A percentile compares a stretch with the other conserved stretches of the same genome.
Evolutionary conservation across 2,329 filamentous ascomycete species (phyloP).

Genomic region (Coniochaeta sp.): DNA sequence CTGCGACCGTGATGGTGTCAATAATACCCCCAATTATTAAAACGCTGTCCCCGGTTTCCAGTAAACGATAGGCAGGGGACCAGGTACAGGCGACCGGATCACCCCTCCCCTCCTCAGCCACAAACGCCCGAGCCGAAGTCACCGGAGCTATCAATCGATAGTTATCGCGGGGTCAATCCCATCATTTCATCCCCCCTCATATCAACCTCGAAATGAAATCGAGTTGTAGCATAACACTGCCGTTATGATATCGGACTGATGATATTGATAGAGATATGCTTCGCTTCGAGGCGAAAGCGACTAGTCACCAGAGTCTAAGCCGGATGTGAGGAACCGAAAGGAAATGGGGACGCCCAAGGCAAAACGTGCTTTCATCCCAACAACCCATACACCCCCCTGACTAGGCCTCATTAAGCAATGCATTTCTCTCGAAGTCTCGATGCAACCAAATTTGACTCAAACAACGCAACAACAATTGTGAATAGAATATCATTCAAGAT

Average conservation of each 20-base stretch:
- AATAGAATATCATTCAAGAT: too few species aligned
- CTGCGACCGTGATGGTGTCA: slow-evolving; percentile 5
- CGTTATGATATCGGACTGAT: too few species aligned
- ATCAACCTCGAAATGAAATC: too few species aligned
- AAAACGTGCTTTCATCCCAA: not conserved
- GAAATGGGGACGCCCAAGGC: not conserved
- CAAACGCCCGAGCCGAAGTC: not conserved
- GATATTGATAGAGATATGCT: too few species aligned
- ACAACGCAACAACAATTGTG: too few species aligned
- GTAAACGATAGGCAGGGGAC: not conserved
- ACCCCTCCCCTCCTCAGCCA: not conserved
- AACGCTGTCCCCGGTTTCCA: slow-evolving; percentile 13
- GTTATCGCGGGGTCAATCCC: not conserved
- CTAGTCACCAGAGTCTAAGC: not conserved
- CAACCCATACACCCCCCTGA: not conserved
- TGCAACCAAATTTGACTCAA: not conserved
- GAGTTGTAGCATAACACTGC: too few species aligned
- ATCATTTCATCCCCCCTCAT: too few species aligned
- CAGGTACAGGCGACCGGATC: not conserved
- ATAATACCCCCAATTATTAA: slow-evolving; percentile 17
- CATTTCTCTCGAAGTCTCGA: not conserved
- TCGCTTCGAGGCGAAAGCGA: not conserved
- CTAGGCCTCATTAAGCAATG: not conserved
- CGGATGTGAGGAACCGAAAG: not conserved
- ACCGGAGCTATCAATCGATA: not conserved